Evolutionary conservation across 306 rosid genomes (phyloP).

Genomic region (Ormosia semicastrata): DNA sequence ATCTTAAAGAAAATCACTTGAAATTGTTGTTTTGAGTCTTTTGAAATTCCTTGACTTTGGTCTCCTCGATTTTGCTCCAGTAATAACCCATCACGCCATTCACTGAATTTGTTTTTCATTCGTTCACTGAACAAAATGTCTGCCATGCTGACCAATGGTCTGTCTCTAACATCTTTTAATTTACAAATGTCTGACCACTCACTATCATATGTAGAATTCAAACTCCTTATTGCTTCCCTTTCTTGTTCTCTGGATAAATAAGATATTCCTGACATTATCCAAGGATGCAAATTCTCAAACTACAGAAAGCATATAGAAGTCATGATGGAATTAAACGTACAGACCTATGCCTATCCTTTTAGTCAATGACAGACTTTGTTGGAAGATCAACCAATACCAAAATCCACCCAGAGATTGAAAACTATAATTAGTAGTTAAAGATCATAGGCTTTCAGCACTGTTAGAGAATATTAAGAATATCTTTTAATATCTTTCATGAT

Average conservation of each 20-base stretch:
- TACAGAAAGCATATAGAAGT: constrained; percentile 8
- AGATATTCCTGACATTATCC: constrained; percentile 92
- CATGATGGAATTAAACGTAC: neutral
- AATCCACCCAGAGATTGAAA: neutral
- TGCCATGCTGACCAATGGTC: constrained; percentile 41
- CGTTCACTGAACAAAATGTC: constrained; percentile 73
- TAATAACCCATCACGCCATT: constrained; percentile 80
- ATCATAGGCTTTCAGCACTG: neutral
- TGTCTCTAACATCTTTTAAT: constrained; percentile 43
- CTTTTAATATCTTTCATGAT: too few species aligned
- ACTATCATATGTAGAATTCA: constrained; percentile 43
- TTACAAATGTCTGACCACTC: constrained; percentile 39
- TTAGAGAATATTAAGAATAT: too few species aligned
- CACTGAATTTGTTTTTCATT: constrained; percentile 67
- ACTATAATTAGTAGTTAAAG: neutral
- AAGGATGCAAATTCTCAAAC: constrained; percentile 58
- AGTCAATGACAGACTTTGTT: neutral
- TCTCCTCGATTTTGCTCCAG: constrained; percentile 42
- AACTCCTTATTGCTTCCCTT: constrained; percentile 49
- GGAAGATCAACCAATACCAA: constrained; percentile 1
- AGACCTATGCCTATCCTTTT: neutral
- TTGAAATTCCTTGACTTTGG: constrained; percentile 46
- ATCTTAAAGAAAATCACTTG: constrained; percentile 69
- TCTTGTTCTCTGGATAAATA: constrained; percentile 95
- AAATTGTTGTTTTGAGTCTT: constrained; percentile 59